Evolutionary conservation across 2,329 filamentous ascomycete genomes (phyloP), one percentile per base, ranked within the genome.

Genomic region (Fonsecaea nubica): DNA sequence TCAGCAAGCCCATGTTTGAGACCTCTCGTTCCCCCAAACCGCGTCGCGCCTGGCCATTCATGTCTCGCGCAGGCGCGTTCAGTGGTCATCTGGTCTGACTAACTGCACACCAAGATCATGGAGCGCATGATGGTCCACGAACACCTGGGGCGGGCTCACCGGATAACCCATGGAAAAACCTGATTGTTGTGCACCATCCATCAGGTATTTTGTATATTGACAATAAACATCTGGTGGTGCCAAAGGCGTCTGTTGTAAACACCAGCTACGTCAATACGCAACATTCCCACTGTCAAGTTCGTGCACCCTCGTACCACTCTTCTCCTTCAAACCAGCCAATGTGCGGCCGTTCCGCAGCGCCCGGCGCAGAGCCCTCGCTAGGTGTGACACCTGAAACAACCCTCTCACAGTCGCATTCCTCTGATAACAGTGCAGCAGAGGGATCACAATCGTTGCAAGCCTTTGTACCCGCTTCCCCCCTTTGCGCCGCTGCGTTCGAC

Each of bases 291-390:
- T 33, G 48, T 12, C 32, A 50, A 50, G 21, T 62, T 35, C 58
- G 58, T 53, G 36, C 32, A 13, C 48, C 32, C 52, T 57, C 58
- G 36, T 58, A 33, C 52, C 56, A 54, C 53, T 55, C 55, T 38
- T 56, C 62, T 42, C 58, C 42, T 10, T 25, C 54, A 38, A 38
- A 45, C 15, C 56, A 60, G 50, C 59, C 66, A 53, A 97, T 96
- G 80, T 93, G 94, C 0, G 91, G 90, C 74, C 96, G 92, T 62
- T 96, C 92, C 0, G 89, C 84, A 5, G 52, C 56, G 32, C 13
- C 63, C 63, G 63, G 50, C 60, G n/a, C 55, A 32, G 40, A 53
- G 9, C 57, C 45, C 18, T 50, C 45, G 18, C 45, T 50, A 15
- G 45, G 57, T 42, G 67, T 63, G 63, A 60, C 32, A 69, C 61